phyloP scores from a whole-genome alignment of 352 stramenopile genomes.

The Phytophthora hibernalis region DNA sequence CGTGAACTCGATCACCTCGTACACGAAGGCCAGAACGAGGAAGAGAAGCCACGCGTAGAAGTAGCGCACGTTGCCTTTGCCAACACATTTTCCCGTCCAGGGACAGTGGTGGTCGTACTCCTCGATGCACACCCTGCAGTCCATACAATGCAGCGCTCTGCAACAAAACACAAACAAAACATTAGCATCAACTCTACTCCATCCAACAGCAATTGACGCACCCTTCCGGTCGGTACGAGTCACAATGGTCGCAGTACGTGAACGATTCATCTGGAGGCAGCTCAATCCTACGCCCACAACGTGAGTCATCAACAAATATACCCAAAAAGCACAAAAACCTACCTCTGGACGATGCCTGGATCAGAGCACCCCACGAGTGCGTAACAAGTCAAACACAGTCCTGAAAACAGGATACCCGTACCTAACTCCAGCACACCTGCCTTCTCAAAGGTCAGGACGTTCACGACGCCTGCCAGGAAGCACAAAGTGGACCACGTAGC shows the following conservation, averaged over 20 bases:
- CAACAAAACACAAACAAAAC: conserved; percentile 17
- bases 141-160: conserved; percentile 85
- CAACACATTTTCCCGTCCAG: conserved; percentile 94
- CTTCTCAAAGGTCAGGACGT: conserved; percentile 53
- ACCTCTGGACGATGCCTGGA: conserved; percentile 72
- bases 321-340: no score
- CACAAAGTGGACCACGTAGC: conserved; percentile 65
- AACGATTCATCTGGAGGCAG: conserved; percentile 59
- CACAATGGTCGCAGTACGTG: conserved; percentile 84
- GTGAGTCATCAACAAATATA: conserved; percentile 2
- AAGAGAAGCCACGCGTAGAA: conserved; percentile 90
- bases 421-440: conserved; percentile 50
- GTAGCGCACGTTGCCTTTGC: conserved; percentile 76
- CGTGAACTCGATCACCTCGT: conserved; percentile 89
- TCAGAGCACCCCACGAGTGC: conserved; percentile 77
- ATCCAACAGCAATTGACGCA: conserved; percentile 28
- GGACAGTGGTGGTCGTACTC: conserved; percentile 94
- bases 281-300: conserved; percentile 28
- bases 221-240: conserved; percentile 77
- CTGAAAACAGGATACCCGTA: conserved; percentile 64
- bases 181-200: conserved; percentile 5
- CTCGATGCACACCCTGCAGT: conserved; percentile 89
- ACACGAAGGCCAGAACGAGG: conserved; percentile 88
- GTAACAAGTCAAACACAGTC: conserved; percentile 68
- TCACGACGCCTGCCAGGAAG: conserved; percentile 53